A percentile compares a stretch with the other conserved stretches of the same genome.
Conservation (phyloP, 805 yeast species). For the Kurtzmaniella fragi region DNA sequence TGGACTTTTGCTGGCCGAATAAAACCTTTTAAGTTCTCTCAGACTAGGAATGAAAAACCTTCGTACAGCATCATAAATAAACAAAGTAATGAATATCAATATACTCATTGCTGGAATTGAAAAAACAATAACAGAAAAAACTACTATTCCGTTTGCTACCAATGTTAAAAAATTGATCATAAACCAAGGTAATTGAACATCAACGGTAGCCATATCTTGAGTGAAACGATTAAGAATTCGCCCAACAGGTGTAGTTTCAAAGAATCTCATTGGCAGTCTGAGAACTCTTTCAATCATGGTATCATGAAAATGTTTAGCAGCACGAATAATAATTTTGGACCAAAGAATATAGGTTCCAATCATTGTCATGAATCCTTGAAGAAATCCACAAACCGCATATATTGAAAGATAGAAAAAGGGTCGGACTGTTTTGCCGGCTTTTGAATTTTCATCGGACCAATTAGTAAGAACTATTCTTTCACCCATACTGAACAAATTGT, state of each 20-base stretch:
- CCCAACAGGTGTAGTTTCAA: slow-evolving; percentile 39
- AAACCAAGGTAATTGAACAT: too few relatives aligned
- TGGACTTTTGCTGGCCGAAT: too few relatives aligned
- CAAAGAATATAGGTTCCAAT: slow-evolving; percentile 22
- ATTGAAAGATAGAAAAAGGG: too few relatives aligned
- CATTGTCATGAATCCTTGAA: too few relatives aligned
- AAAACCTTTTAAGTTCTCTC: too few relatives aligned
- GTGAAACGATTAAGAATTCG: slow-evolving; percentile 35
- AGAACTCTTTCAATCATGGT: slow-evolving; percentile 29
- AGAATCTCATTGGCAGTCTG: slow-evolving; percentile 38
- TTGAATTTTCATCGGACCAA: slow-evolving; percentile 35
- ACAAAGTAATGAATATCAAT: slow-evolving; percentile 11
- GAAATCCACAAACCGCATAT: too few relatives aligned
- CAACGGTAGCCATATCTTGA: slow-evolving; percentile 29
- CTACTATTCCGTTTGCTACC: slow-evolving; percentile 22
- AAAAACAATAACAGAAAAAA: slow-evolving; percentile 25
- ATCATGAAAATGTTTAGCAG: slow-evolving; percentile 31
- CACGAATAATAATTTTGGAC: slow-evolving; percentile 24
- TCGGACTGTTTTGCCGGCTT: too few relatives aligned
- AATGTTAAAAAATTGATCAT: slow-evolving; percentile 15
- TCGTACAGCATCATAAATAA: too few relatives aligned
- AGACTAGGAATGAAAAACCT: too few relatives aligned
- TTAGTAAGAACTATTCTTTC: slow-evolving; percentile 26
- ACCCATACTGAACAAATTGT: too few relatives aligned
- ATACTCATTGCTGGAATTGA: slow-evolving; percentile 29